Base-by-base conservation (phyloP, 2,329 filamentous ascomycete species). In the Tolypocladium endophyticum region DNA sequence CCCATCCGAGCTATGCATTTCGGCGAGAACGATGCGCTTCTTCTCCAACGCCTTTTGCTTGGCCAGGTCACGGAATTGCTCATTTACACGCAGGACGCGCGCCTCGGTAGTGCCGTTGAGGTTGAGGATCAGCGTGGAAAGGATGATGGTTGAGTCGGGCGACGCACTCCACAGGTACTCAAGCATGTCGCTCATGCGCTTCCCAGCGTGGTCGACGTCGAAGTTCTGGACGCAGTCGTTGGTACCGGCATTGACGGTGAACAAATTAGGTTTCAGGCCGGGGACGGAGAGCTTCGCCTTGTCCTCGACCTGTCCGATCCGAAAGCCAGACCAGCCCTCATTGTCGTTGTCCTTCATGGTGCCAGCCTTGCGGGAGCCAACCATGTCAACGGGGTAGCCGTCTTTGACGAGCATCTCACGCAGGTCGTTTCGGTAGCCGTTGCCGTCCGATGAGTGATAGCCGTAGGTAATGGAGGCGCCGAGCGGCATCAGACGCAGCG, bases 391-490 rank as follows among this genome's bases (percentile, higher is more conserved):
- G 28, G 61, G 60, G 68, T 72, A 73, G 36, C 71, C 72, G 25
- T 67, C 65, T n/a, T 62, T 60, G n/a, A 62, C 43, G 41, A 77
- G 70, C 36, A 71, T 64, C 30, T 65, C 58, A 52, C 67, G 69
- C 4, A 77, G 67, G 50, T 64, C 60, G 25, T 65, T 58, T 39
- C 76, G 74, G 66, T 76, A 78, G 56, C 76, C 74, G 64, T 77
- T 76, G 58, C 68, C 71, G 56, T 72, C 69, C 1, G 71, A 66
- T 1, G 75, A 77, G 4, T 36, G 65, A 11, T 63, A 41, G 55
- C 77, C 76, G 54, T 65, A 72, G 12, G 75, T 77, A 60, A 78
- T 77, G 58, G 74, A 77, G 1, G 76, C 76, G 55, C 76, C 76
- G 2, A 78, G 70, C 3, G 76, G 70, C 72, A 79, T 76, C 63